phyloP scores from a whole-genome alignment of 306 rosid species.

The Comarum palustre region DNA sequence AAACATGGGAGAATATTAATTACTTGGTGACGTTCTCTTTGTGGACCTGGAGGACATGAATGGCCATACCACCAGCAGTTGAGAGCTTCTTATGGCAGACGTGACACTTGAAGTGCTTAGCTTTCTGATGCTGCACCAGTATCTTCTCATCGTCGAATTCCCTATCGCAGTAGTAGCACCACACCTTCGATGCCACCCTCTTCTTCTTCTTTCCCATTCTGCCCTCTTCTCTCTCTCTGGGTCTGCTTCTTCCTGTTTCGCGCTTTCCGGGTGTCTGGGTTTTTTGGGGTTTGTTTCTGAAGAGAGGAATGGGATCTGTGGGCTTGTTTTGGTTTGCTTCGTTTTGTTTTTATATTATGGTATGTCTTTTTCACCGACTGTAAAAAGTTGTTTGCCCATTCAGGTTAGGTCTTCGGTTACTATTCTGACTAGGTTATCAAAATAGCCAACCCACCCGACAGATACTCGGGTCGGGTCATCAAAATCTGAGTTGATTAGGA shows the following conservation, averaged over 20 bases:
- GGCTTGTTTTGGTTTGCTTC: neutral
- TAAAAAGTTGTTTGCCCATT: neutral
- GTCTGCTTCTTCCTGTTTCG: neutral
- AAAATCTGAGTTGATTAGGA: too few species aligned
- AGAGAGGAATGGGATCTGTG: constrained; percentile 5
- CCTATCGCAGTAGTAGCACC: constrained; percentile 98
- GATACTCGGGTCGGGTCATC: neutral
- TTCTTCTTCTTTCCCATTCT: constrained; percentile 96
- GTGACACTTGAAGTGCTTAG: constrained; percentile 96
- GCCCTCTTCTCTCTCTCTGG: neutral
- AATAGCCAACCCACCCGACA: neutral
- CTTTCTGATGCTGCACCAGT: constrained; percentile 97
- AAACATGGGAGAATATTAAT: neutral
- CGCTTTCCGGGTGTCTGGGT: neutral
- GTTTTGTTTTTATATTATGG: neutral
- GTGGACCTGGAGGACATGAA: constrained; percentile 98
- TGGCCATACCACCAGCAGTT: constrained; percentile 98
- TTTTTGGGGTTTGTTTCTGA: neutral
- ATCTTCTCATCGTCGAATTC: constrained; percentile 99
- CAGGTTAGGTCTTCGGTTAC: neutral
- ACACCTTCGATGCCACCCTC: constrained; percentile 87
- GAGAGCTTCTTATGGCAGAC: constrained; percentile 99
- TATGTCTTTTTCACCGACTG: neutral
- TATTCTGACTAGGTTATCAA: neutral
- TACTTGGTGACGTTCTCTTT: constrained; percentile 94